Percentiles rank a stretch among this genome's conserved stretches.
Conservation (phyloP, 495 filamentous ascomycete species). For the Aspergillus conjunctus region DNA sequence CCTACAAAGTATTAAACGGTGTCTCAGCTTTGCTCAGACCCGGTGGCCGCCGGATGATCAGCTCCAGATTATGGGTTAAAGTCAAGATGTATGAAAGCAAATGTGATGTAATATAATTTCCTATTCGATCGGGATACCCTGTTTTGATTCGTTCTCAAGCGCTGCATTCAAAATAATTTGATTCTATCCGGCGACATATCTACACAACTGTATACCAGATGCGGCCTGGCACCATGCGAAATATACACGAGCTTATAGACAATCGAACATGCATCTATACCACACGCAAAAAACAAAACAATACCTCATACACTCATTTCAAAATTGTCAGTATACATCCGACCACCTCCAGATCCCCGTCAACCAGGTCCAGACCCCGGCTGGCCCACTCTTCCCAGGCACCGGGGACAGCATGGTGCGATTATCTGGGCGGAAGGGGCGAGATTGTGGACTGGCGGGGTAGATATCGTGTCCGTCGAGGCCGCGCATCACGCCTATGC, state of each 20-base stretch:
- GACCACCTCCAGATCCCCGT: constrained; percentile 12
- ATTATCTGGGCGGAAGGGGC: not conserved
- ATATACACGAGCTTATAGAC: constrained; percentile 11
- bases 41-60: constrained; percentile 94
- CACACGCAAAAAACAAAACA: not conserved
- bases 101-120: not conserved
- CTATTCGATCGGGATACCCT: constrained; percentile 2
- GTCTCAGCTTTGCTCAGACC: constrained; percentile 93
- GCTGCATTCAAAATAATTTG: not conserved
- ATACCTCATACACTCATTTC: constrained; percentile 5
- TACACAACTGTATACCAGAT: not conserved
- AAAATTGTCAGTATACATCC: constrained; percentile 7
- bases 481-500: constrained; percentile 43
- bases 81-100: not conserved
- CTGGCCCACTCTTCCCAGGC: constrained; percentile 14
- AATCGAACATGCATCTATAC: constrained; percentile 18
- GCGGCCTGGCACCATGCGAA: constrained; percentile 1
- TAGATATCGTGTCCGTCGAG: constrained; percentile 46
- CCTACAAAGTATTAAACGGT: constrained; percentile 96
- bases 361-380: constrained; percentile 16
- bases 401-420: not conserved
- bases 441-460: constrained; percentile 10
- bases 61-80: constrained; percentile 91
- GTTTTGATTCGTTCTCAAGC: not conserved
- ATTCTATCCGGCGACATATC: not conserved